Evolutionary conservation across 1,284 basidiomycete species (phyloP), one percentile per base, ranked within the genome.

Genomic region (Cutaneotrichosporon cavernicola): DNA sequence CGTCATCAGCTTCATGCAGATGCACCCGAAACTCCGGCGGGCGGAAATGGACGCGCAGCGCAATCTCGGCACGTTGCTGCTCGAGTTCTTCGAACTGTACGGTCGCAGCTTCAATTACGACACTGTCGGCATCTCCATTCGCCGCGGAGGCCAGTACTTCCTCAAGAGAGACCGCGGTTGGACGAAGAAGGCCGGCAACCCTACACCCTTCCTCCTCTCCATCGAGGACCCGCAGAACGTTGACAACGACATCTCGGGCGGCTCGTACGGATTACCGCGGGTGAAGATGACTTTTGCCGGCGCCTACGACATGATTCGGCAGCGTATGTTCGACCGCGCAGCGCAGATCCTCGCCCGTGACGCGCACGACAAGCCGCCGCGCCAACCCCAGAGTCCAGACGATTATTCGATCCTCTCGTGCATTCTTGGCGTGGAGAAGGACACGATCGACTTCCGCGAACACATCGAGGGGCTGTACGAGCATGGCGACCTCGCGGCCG

Each of bases 221-320:
- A 91, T 99, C 50, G 95, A 99, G 79, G 96, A 99, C 79, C 96
- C 96, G n/a, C 89, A 90, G 32, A 93, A 98, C 80, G 81, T 86
- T 18, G 92, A 87, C 46, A 98, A 98, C 76, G 96, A 99, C 80
- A 92, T 99, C 47, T 92, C 93, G 0, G 87, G 85, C 57, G 91
- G 92, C 2, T 94, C 94, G 0, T 96, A 87, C 78, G 88, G 88
- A 30, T 92, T 98, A 67, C 83, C 85, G 38, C 88, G 88, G 72
- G 92, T 98, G 52, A 87, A 89, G 22, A 86, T 88, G 61, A 90
- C 91, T 0, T 84, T 98, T 62, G 88, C 89, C 0, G 95, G 95
- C 5, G 96, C 95, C 2, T 88, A 88, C 81, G 88, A 88, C 60
- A 89, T 96, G 40, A 85, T 99, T 74, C 88, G 88, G 14, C 84